phyloP scores from a whole-genome alignment of 768 basidiomycete species.

The Pleurotus eryngii region DNA sequence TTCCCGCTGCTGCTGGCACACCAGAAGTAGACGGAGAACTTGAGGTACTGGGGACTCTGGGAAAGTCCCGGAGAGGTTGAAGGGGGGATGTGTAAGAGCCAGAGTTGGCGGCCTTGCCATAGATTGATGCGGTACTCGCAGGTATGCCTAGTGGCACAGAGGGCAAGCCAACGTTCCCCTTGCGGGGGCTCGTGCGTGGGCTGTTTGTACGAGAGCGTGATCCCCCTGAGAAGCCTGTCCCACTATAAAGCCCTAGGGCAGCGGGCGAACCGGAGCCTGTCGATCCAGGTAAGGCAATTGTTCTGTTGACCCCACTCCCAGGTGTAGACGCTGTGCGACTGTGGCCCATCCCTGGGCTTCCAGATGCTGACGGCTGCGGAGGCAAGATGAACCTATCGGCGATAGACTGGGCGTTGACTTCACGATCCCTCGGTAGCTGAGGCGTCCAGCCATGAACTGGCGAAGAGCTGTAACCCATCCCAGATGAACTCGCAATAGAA shows the following conservation, averaged over 20 bases:
- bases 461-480: conserved; percentile 12
- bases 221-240: not conserved
- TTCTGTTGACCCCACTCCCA: conserved; percentile 1
- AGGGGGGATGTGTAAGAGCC: conserved; percentile 2
- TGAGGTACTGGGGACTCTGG: not conserved
- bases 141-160: not conserved
- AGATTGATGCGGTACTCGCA: not conserved
- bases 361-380: conserved; percentile 13
- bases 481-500: conserved; percentile 38
- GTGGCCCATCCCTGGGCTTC: not conserved
- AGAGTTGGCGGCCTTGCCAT: not conserved
- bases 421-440: not conserved
- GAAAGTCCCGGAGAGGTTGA: conserved; percentile 2
- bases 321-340: conserved; percentile 9
- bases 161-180: not conserved
- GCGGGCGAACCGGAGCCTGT: not conserved
- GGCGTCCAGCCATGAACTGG: conserved; percentile 11
- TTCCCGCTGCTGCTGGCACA: not conserved
- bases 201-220: conserved; percentile 3
- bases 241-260: not conserved
- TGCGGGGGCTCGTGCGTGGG: conserved; percentile 4
- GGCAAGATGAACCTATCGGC: conserved; percentile 37
- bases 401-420: conserved; percentile 15
- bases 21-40: not conserved
- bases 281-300: conserved; percentile 3